Conservation (phyloP, 1,284 basidiomycete species). For the Sporisorium reilianum region DNA sequence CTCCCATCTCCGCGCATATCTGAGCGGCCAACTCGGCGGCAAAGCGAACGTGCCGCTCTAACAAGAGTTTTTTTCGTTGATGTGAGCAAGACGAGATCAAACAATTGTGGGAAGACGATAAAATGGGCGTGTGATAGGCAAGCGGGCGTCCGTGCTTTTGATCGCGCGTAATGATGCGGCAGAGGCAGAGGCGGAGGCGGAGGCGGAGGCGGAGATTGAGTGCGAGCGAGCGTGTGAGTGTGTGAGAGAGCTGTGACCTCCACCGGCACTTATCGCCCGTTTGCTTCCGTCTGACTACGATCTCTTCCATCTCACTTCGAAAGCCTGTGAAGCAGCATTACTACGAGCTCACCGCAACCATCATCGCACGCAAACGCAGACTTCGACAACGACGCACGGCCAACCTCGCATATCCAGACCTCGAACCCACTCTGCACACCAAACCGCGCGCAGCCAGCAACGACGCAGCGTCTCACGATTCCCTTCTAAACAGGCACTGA, state of each 20-base stretch:
- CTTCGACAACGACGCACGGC: neutral
- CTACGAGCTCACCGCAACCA: neutral
- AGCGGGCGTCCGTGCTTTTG: neutral
- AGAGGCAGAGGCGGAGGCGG: neutral
- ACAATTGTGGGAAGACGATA: neutral
- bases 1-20: neutral
- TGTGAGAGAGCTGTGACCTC: neutral
- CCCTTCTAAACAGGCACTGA: neutral
- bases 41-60: neutral
- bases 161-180: neutral
- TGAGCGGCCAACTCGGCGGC: neutral
- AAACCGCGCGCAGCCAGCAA: no score
- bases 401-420: neutral
- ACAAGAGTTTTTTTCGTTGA: no score
- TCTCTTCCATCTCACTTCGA: neutral
- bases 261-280: conserved; percentile 1
- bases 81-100: neutral
- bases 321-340: no score
- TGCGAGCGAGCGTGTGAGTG: no score
- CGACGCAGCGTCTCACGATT: neutral
- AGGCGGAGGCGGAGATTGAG: no score
- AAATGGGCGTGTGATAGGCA: neutral
- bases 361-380: no score
- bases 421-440: no score
- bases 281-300: neutral